Evolutionary conservation across 192 early-diverging fungal genomes (phyloP), one percentile per base, ranked within the genome.

Genomic region (Backusella australiensis): DNA sequence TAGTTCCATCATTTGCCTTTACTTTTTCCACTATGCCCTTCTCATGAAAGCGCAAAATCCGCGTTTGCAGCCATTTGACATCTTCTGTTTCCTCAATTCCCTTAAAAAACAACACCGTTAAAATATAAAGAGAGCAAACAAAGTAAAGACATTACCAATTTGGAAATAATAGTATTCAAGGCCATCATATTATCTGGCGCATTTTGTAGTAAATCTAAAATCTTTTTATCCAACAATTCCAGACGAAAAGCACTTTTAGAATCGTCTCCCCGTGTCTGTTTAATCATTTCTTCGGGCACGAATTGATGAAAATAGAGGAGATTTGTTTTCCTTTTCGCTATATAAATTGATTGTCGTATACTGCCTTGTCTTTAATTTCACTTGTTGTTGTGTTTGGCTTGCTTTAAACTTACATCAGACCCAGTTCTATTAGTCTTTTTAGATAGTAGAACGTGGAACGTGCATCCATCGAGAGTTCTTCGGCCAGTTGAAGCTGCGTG

Each of bases 331-430:
- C 6, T 68, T 68, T 34, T 34, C 15, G 67, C 15, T 68, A 34
- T n/a, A 68, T 68, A 68, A 19, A 68, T 19, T 12, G 56, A 63
- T 11, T 63, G 19, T 29, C 56, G 56, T 23, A 29, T 29, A 12
- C 56, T 63, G n/a, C 26, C 26, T 11, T 29, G 26, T 26, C 23
- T 26, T 63, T 23, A 63, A 63, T 14, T 34, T 67, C 23, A 68
- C 14, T 36, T 36, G 5, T 6, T 3, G 5, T 8, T n/a, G 35
- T 5, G 19, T 15, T 19, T 15, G 34, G 4, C 4, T 68, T 17
- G 35, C 19, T 36, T 34, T 68, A 35, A 34, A 68, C 67, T 68
- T 36, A 68, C 67, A 68, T 68, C 67, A 68, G n/a, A 6, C 29
- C 19, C 3, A 35, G 1, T 2, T 35, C 67, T 6, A 19, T 35